These are phyloP conservation scores for Simmondsia chinensis DNA, from an alignment of 148 eudicot genomes.

Conservation along the genomic window DNA sequence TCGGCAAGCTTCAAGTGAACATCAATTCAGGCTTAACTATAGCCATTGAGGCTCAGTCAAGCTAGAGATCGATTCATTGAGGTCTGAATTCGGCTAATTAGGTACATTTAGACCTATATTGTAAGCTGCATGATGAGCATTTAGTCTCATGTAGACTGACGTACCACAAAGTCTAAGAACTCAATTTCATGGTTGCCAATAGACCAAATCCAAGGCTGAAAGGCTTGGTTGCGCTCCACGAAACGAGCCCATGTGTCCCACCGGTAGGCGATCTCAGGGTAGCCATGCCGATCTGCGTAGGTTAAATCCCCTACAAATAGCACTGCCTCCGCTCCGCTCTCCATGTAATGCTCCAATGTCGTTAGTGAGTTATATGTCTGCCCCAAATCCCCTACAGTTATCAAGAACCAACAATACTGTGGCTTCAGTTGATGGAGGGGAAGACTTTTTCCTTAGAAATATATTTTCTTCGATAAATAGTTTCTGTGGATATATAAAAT, in stretches of 20 bases:
- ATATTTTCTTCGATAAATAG: no score
- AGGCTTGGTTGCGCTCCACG: conserved; percentile 16
- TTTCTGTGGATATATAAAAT: no score
- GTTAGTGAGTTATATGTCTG: conserved; percentile 22
- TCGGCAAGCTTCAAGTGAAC: no score
- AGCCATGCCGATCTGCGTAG: conserved; percentile 20
- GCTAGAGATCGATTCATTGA: no score
- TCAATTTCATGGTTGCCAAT: conserved; percentile 30
- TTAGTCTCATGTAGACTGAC: no score
- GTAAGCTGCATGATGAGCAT: no score
- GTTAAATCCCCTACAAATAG: conserved; percentile 25
- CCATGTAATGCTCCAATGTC: conserved; percentile 18
- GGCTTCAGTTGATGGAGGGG: conserved; percentile 14
- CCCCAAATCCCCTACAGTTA: conserved; percentile 50
- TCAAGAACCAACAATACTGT: conserved; percentile 9
- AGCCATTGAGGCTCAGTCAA: no score
- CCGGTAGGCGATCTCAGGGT: no score
- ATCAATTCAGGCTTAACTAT: neutral
- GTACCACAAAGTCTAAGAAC: no score
- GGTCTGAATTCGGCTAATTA: no score
- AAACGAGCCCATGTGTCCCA: conserved; percentile 30
- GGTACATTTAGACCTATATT: no score
- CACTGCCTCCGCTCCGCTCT: conserved; percentile 17
- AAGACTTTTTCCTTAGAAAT: conserved; percentile 3
- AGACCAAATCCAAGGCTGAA: conserved; percentile 33